These are phyloP conservation scores for Podaxis sp. DNA, from an alignment of 768 basidiomycete species.

Conservation along the genomic window DNA sequence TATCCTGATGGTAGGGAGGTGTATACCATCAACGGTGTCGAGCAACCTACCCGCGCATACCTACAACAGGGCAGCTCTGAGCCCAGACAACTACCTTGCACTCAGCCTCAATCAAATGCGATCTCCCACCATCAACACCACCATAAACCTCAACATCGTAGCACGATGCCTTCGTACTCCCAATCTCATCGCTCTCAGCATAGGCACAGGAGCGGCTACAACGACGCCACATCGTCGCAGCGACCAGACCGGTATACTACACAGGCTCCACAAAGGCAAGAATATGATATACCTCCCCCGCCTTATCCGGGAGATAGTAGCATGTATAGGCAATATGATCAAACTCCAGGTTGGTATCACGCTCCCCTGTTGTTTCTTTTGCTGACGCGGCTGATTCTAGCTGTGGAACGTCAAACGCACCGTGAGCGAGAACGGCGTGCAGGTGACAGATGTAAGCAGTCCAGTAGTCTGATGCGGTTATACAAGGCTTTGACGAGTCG, in stretches of 20 bases:
- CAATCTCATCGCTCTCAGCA: background rate
- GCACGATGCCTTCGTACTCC: background rate
- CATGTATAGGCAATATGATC: background rate
- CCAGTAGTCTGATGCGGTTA: background rate
- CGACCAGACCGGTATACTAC: background rate
- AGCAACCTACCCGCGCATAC: slow-evolving; percentile 33
- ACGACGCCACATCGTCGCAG: background rate
- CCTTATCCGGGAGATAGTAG: background rate
- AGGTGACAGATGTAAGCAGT: slow-evolving; percentile 79
- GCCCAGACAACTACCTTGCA: background rate
- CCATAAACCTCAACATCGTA: slow-evolving; percentile 2
- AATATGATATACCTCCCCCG: slow-evolving; percentile 1
- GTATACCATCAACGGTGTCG: slow-evolving; percentile 64
- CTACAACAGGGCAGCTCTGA: slow-evolving; percentile 13
- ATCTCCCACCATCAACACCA: background rate
- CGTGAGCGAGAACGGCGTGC: slow-evolving; percentile 18
- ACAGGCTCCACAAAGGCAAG: background rate
- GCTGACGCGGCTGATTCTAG: background rate
- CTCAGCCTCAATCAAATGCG: background rate
- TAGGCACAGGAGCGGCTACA: background rate
- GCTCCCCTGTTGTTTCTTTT: background rate
- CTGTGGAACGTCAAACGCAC: background rate
- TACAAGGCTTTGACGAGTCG: background rate
- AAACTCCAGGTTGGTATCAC: background rate
- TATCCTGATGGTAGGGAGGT: slow-evolving; percentile 65